Evolutionary conservation across 148 eudicot genomes (phyloP).

Genomic region (Oxyria digyna): DNA sequence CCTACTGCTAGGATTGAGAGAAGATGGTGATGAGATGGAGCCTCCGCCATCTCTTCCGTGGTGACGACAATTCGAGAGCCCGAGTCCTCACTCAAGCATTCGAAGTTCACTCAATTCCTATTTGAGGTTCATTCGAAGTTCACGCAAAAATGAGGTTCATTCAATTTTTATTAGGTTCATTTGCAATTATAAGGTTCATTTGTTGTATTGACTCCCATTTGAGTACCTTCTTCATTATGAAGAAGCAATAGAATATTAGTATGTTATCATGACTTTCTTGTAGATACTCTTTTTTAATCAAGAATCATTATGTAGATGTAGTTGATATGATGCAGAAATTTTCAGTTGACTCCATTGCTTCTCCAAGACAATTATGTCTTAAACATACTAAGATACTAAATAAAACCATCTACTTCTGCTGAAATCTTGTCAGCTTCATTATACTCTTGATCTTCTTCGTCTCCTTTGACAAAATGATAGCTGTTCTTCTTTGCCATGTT

Average conservation of each 20-base stretch:
- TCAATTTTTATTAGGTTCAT: too few species aligned
- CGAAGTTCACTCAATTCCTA: too few species aligned
- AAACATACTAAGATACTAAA: not conserved
- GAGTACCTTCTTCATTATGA: not conserved
- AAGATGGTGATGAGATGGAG: too few species aligned
- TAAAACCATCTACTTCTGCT: too few species aligned
- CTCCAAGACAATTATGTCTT: not conserved
- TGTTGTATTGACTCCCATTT: too few species aligned
- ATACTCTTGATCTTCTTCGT: not conserved
- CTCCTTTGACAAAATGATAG: constrained; percentile 30
- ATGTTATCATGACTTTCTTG: not conserved
- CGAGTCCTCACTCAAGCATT: too few species aligned
- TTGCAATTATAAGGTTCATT: too few species aligned
- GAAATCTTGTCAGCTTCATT: not conserved
- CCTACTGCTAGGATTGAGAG: not conserved
- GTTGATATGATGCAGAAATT: not conserved
- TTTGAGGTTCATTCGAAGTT: too few species aligned
- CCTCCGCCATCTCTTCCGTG: too few species aligned
- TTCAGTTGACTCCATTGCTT: not conserved
- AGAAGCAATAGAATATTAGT: not conserved
- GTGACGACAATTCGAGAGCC: too few species aligned
- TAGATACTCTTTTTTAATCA: not conserved
- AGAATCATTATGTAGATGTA: not conserved
- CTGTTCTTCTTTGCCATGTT: constrained; percentile 66
- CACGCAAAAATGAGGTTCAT: too few species aligned